phyloP scores from a whole-genome alignment of 768 basidiomycete species.

The Auriscalpium vulgare region DNA sequence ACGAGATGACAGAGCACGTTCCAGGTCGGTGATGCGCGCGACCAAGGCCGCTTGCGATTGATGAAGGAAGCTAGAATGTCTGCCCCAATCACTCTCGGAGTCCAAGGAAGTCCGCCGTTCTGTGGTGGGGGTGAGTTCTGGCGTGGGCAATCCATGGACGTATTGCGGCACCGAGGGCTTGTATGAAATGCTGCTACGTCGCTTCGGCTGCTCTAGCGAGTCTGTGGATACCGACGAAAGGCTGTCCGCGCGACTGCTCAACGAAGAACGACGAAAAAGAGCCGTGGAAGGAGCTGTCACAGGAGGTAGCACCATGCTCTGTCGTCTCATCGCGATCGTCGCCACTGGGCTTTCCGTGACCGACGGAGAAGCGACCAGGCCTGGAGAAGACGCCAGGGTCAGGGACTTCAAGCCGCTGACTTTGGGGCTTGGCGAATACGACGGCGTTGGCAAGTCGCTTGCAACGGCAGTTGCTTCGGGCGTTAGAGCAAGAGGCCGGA shows the following conservation, averaged over 20 bases:
- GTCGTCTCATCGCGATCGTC: conserved; percentile 20
- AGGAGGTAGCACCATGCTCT: conserved; percentile 27
- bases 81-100: conserved; percentile 22
- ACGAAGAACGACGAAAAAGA: conserved; percentile 27
- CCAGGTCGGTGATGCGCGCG: conserved; percentile 74
- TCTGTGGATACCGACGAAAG: conserved; percentile 23
- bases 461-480: conserved; percentile 30
- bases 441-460: conserved; percentile 25
- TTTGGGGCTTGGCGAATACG: conserved; percentile 47
- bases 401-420: conserved; percentile 45
- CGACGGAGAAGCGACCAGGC: conserved; percentile 8
- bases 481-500: conserved; percentile 67
- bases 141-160: conserved; percentile 53
- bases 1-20: conserved; percentile 52
- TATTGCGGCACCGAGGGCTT: conserved; percentile 40
- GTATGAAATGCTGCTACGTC: conserved; percentile 73
- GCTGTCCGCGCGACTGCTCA: conserved; percentile 17
- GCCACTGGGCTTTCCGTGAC: not conserved
- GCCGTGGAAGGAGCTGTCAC: conserved; percentile 22
- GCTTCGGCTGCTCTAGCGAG: conserved; percentile 26
- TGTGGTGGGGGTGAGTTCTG: conserved; percentile 64
- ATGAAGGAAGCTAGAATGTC: conserved; percentile 59
- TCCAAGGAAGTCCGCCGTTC: conserved; percentile 35
- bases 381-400: conserved; percentile 31
- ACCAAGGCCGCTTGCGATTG: conserved; percentile 79